Conservation (phyloP, 768 basidiomycete species). For the Lentinula lateritia region DNA sequence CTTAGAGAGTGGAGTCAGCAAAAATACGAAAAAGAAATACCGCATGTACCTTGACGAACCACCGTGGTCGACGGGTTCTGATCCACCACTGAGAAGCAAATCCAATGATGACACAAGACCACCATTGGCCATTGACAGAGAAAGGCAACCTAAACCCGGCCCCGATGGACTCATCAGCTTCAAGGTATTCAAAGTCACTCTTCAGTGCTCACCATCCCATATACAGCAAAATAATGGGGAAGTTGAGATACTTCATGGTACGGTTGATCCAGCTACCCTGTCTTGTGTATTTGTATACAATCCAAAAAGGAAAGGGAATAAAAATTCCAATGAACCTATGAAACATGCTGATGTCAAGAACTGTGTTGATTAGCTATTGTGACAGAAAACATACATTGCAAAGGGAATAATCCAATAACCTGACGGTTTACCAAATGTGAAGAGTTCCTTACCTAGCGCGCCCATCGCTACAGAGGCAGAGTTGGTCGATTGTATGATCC, state of each 20-base stretch:
- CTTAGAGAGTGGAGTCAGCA: slow-evolving; percentile 11
- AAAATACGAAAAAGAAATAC: neutral
- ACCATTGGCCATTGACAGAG: slow-evolving; percentile 52
- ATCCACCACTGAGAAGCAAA: slow-evolving; percentile 45
- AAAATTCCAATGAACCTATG: slow-evolving; percentile 39
- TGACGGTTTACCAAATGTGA: slow-evolving; percentile 39
- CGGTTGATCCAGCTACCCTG: slow-evolving; percentile 25
- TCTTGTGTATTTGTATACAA: slow-evolving; percentile 31
- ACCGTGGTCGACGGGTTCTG: slow-evolving; percentile 33
- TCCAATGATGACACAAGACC: slow-evolving; percentile 48
- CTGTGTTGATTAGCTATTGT: neutral
- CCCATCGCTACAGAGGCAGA: slow-evolving; percentile 53
- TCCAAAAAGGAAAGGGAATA: slow-evolving; percentile 44
- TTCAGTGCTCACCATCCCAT: slow-evolving; percentile 24
- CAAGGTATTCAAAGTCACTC: neutral
- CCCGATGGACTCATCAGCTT: neutral
- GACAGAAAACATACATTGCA: slow-evolving; percentile 29
- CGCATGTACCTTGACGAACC: slow-evolving; percentile 37
- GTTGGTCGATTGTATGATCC: slow-evolving; percentile 49
- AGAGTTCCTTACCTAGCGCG: slow-evolving; percentile 48
- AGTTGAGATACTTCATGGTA: slow-evolving; percentile 36
- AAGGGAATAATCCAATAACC: slow-evolving; percentile 39
- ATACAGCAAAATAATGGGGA: slow-evolving; percentile 37
- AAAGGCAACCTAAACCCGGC: slow-evolving; percentile 31
- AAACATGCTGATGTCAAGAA: neutral